These are phyloP conservation scores for Alternaria alternata DNA, from an alignment of 2,329 filamentous ascomycete species.

Conservation along the genomic window DNA sequence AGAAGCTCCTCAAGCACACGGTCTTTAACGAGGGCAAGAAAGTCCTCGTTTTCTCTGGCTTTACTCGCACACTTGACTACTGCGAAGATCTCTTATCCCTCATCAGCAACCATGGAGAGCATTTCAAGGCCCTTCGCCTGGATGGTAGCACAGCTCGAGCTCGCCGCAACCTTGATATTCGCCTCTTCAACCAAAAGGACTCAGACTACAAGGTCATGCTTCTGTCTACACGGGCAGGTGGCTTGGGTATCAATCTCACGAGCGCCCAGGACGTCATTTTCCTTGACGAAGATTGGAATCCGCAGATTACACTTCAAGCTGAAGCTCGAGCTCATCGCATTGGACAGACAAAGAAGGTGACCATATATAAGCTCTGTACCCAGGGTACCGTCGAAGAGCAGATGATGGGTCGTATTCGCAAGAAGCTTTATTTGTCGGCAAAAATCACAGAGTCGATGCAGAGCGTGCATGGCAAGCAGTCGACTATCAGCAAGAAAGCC, in stretches of 20 bases:
- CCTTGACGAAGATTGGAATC: slow-evolving; percentile 65
- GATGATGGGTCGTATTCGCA: slow-evolving; percentile 65
- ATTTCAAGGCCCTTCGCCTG: slow-evolving; percentile 59
- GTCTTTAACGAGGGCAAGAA: slow-evolving; percentile 62
- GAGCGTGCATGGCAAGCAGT: slow-evolving; percentile 57
- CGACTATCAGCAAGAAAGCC: slow-evolving; percentile 23
- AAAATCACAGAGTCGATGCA: slow-evolving; percentile 68
- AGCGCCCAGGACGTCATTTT: slow-evolving; percentile 65
- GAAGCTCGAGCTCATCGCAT: slow-evolving; percentile 64
- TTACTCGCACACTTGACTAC: slow-evolving; percentile 60
- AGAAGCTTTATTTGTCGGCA: slow-evolving; percentile 68
- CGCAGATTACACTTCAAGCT: slow-evolving; percentile 62
- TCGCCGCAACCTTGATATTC: slow-evolving; percentile 61
- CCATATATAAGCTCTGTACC: slow-evolving; percentile 65
- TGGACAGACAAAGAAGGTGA: slow-evolving; percentile 63
- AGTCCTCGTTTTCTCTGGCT: slow-evolving; percentile 65
- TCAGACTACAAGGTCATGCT: slow-evolving; percentile 63
- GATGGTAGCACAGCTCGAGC: slow-evolving; percentile 61
- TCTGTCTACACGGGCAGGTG: slow-evolving; percentile 64
- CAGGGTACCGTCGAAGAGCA: slow-evolving; percentile 67
- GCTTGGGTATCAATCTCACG: slow-evolving; percentile 64
- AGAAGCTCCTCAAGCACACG: slow-evolving; percentile 60
- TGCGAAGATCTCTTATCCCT: slow-evolving; percentile 61
- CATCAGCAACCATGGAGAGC: slow-evolving; percentile 51
- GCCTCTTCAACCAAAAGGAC: slow-evolving; percentile 59